Evolutionary conservation across 2,329 filamentous ascomycete genomes (phyloP), one percentile per base, ranked within the genome.

Genomic region (Endocalyx cinctus): DNA sequence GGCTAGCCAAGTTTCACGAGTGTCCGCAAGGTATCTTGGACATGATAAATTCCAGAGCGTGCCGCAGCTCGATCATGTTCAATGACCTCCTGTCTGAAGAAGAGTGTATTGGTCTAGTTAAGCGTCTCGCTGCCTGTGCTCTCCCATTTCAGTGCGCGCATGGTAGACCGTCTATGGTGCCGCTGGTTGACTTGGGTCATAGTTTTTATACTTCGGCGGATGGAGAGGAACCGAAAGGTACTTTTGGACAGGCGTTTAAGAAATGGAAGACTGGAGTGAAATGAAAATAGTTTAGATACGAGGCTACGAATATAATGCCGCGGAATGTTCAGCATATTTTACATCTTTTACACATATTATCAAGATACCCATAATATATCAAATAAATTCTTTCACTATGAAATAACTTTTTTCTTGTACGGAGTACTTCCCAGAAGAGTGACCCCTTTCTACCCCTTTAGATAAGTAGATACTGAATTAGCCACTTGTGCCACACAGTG

Each of bases 111-210:
- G 52, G 57, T 1, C 57, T 92, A 20, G 55, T 90, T 0, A 39
- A 34, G 2, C 66, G 67, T 4, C 60, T 92, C n/a, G 69, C 72
- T 0, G 52, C 49, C 1, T 88, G 83, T 45, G 69, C 67, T 0
- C 86, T 90, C 41, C 86, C 87, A 0, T 92, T 92, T 45, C 81
- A 87, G 52, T 94, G 87, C 58, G 87, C 87, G 1, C 87, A 94
- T 64, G 87, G 87, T 1, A 67, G 80, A 33, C 79, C 79, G 2
- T 79, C 74, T 20, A 74, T 84, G 70, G 70, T 74, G 5, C 79
- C 79, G 3, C 39, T 84, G n/a, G 56, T 80, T 4, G 69, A 77
- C 39, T 39, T 80, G 18, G 66, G 66, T 1, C 31, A 38, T 25
- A 29, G 29, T 25, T 33, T 33, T 12, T 33, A 43, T 28, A 27